phyloP scores from a whole-genome alignment of 305 asterid species.

The Fraxinus xanthoxyloides region DNA sequence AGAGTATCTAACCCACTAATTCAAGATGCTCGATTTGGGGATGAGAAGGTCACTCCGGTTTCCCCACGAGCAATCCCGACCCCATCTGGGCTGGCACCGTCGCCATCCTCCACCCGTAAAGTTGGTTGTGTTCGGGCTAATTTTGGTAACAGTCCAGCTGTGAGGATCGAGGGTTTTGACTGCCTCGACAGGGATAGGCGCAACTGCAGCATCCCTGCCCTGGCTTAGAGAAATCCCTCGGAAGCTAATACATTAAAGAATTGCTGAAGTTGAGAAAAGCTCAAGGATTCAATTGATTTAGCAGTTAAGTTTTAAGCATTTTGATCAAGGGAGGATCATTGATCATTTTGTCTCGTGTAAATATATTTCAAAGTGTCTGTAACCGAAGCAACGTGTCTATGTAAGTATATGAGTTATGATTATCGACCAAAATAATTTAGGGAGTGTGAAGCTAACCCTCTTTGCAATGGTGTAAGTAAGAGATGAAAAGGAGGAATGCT shows the following conservation, averaged over 20 bases:
- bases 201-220: constrained; percentile 88
- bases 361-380: constrained; percentile 53
- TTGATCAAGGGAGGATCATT: constrained; percentile 44
- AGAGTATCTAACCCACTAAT: constrained; percentile 98
- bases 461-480: constrained; percentile 66
- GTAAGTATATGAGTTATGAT: constrained; percentile 40
- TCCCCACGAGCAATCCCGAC: constrained; percentile 60
- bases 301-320: constrained; percentile 28
- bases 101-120: constrained; percentile 74
- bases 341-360: constrained; percentile 52
- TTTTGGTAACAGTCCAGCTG: constrained; percentile 92
- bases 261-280: constrained; percentile 14
- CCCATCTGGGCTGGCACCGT: constrained; percentile 48
- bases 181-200: constrained; percentile 94
- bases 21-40: constrained; percentile 84
- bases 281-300: constrained; percentile 17
- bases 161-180: constrained; percentile 89
- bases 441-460: constrained; percentile 36
- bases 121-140: constrained; percentile 73
- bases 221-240: constrained; percentile 47
- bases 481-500: constrained; percentile 33
- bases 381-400: constrained; percentile 29
- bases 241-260: constrained; percentile 21
- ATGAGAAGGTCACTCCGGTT: constrained; percentile 53
- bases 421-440: constrained; percentile 34